A percentile compares a stretch with the other conserved stretches of the same genome.
phyloP scores from a whole-genome alignment of 805 yeast species.

The Zygoascus ofunaensis region DNA sequence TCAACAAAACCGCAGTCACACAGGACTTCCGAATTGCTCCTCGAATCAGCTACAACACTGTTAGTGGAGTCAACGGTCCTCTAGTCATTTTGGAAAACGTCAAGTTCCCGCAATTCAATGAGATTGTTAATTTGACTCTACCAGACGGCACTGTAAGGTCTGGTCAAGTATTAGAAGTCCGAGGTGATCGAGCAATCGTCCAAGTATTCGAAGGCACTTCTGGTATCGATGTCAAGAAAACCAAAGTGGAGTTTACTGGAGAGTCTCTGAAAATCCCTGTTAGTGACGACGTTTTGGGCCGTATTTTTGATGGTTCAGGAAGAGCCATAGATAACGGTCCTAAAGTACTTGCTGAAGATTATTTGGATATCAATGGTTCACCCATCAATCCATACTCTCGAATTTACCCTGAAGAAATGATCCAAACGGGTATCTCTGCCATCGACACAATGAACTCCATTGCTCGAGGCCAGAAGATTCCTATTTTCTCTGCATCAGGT shows the following conservation, averaged over 20 bases:
- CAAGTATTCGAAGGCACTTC: conserved; percentile 99
- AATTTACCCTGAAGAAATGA: conserved; percentile 99
- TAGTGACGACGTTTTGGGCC: conserved; percentile 93
- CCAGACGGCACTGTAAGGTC: conserved; percentile 94
- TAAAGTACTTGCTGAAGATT: conserved; percentile 96
- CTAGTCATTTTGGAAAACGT: conserved; percentile 83
- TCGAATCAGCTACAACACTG: conserved; percentile 88
- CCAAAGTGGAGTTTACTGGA: conserved; percentile 96
- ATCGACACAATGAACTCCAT: conserved; percentile 99
- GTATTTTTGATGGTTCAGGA: conserved; percentile 98
- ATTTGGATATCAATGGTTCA: conserved; percentile 95
- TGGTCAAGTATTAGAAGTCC: conserved; percentile 96
- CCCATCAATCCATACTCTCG: conserved; percentile 98
- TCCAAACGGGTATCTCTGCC: conserved; percentile 96
- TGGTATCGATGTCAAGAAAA: conserved; percentile 96
- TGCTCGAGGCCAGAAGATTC: conserved; percentile 99
- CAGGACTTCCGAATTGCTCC: conserved; percentile 89
- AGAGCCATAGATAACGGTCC: conserved; percentile 98
- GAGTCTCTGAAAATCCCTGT: conserved; percentile 88
- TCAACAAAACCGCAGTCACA: conserved; percentile 86
- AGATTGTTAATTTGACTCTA: conserved; percentile 90
- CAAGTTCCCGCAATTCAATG: conserved; percentile 85
- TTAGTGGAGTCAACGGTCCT: conserved; percentile 98
- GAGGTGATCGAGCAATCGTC: conserved; percentile 94
- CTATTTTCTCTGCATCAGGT: conserved; percentile 98